Base-by-base conservation (phyloP, 768 basidiomycete species). In the Lactarius trivialis region DNA sequence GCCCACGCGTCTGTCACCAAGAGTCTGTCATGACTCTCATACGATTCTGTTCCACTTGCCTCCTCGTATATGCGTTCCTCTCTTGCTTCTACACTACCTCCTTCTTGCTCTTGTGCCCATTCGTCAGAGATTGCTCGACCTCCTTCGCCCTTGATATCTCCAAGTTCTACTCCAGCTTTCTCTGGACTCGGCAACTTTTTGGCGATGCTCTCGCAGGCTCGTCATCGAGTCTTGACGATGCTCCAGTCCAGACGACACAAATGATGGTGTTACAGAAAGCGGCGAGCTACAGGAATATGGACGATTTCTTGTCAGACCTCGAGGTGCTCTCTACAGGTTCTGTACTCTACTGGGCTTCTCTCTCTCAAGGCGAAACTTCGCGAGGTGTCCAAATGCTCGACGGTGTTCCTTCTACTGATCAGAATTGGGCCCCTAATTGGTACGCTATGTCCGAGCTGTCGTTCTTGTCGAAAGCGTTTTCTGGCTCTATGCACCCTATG, bases 401-500 rank as follows among this genome's bases (percentile, higher is more conserved):
- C 15, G 57, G 12, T 26, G 30, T 52, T 17, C 50, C 62, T 28
- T 55, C 32, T 15, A 15, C 58, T n/a, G 58, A 60, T 19, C 63
- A 30, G n/a, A 58, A 60, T 45, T 34, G 36, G 63, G 53, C 54
- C 21, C 36, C 50, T 19, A 58, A 43, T 11, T 55, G 54, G 63
- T 51, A 54, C 49, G 30, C 50, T 14, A 67, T 67, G 61, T 36
- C 64, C 3, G 65, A 66, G 54, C 56, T 53, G 17, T 56, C 57
- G 15, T 78, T 88, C 58, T 74, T 90, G 12, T 85, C 86, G 21
- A 89, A 89, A 68, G 83, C 84, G 4, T 89, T 91, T 67, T 75
- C 86, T 4, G 78, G 77, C 58, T 83, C 83, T 24, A 83, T 89
- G 81, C 81, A 82, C 39, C 91, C 91, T 0, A 86, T 81, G 69